These are phyloP conservation scores for Paecilomyces formosus DNA, from an alignment of 2,329 filamentous ascomycete species.

Conservation along the genomic window DNA sequence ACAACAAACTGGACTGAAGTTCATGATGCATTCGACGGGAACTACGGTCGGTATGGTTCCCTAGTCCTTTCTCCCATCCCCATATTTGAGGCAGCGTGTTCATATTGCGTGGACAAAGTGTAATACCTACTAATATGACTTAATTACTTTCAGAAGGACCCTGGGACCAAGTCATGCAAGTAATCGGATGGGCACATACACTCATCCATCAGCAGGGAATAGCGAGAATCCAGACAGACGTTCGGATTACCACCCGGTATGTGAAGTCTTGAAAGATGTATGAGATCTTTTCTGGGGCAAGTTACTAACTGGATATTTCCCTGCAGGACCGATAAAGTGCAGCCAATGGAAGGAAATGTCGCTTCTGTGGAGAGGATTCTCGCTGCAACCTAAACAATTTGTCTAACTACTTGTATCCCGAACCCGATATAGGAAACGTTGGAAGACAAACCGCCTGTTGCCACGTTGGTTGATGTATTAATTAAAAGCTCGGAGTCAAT, in stretches of 20 bases:
- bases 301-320: not conserved
- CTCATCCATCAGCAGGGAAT: conserved; percentile 65
- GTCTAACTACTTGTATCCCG: not conserved
- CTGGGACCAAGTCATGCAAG: conserved; percentile 74
- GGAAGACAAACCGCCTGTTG: too few relatives aligned
- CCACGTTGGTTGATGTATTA: not conserved
- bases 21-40: conserved; percentile 80
- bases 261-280: conserved; percentile 13
- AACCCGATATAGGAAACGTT: not conserved
- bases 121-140: not conserved
- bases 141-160: conserved; percentile 57
- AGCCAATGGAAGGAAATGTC: conserved; percentile 69
- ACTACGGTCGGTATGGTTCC: conserved; percentile 66
- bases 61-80: not conserved
- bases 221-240: conserved; percentile 75
- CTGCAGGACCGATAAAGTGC: conserved; percentile 67
- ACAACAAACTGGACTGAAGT: conserved; percentile 66
- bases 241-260: conserved; percentile 68
- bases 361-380: conserved; percentile 46
- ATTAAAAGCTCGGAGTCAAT: not conserved
- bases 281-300: not conserved
- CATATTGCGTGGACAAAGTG: not conserved
- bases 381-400: conserved; percentile 7
- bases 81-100: not conserved
- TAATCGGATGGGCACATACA: conserved; percentile 71